Evolutionary conservation across 805 yeast genomes (phyloP).

Genomic region (Wickerhamiella allomyrinae): DNA sequence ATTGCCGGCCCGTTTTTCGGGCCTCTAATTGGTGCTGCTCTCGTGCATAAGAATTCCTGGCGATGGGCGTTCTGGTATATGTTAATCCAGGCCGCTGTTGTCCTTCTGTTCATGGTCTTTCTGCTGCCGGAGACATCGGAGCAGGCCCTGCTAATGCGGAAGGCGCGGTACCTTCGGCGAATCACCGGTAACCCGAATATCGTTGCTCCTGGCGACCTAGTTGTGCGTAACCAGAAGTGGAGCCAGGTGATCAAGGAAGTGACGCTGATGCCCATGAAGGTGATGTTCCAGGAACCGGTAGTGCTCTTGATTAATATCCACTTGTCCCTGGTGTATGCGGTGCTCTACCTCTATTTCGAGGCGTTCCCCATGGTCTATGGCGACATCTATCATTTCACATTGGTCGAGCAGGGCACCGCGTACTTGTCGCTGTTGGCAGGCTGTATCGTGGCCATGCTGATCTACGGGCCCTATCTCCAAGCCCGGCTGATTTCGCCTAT

Average conservation of each 20-base stretch:
- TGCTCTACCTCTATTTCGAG: conserved; percentile 44
- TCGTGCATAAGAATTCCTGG: conserved; percentile 35
- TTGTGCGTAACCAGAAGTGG: not conserved
- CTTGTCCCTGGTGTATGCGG: conserved; percentile 38
- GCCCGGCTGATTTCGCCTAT: not conserved
- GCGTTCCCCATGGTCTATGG: conserved; percentile 44
- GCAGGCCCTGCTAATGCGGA: conserved; percentile 32
- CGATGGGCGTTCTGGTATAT: conserved; percentile 43
- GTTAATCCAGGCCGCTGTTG: conserved; percentile 27
- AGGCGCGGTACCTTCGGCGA: conserved; percentile 35
- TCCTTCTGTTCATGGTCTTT: conserved; percentile 26
- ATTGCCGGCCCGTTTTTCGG: conserved; percentile 43
- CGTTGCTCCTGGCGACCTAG: conserved; percentile 12
- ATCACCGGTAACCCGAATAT: conserved; percentile 23
- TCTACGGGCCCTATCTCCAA: conserved; percentile 6
- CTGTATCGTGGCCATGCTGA: conserved; percentile 25
- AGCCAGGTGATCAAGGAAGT: conserved; percentile 9
- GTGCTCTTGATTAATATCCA: conserved; percentile 39
- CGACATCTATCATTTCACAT: conserved; percentile 33
- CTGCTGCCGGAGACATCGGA: conserved; percentile 38
- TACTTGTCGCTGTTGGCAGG: conserved; percentile 38
- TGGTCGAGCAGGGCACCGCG: conserved; percentile 34
- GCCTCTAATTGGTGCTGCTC: conserved; percentile 41
- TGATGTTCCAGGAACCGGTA: conserved; percentile 41
- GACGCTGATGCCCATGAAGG: conserved; percentile 29